A percentile compares a stretch with the other conserved stretches of the same genome.
These are phyloP conservation scores for Melocanna baccifera DNA, from an alignment of 176 grass and related monocot genomes.

Conservation along the genomic window DNA sequence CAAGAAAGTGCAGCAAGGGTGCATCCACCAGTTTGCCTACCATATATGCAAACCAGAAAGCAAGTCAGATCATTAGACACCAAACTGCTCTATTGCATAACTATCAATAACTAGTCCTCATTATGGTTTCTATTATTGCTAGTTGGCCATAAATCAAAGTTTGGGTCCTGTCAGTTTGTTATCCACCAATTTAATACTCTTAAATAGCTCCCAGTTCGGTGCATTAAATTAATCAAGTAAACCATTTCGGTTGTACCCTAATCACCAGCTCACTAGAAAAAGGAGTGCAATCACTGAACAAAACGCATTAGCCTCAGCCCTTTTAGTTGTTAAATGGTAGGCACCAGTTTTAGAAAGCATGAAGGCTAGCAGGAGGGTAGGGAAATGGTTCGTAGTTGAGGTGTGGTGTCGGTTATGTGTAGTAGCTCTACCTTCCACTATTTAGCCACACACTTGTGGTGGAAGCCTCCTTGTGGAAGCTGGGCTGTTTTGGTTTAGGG, in stretches of 20 bases:
- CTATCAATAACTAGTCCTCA: not conserved
- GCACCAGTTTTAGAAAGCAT: conserved; percentile 51
- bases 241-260: conserved; percentile 28
- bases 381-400: conserved; percentile 51
- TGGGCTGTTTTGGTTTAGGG: conserved; percentile 45
- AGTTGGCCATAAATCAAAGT: conserved; percentile 24
- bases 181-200: conserved; percentile 1
- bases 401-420: conserved; percentile 41
- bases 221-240: conserved; percentile 30
- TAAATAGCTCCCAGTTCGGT: conserved; percentile 17
- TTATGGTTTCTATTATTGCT: conserved; percentile 22
- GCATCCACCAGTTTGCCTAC: conserved; percentile 6
- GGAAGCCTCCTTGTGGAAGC: conserved; percentile 47
- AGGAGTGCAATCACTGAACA: conserved; percentile 21
- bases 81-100: conserved; percentile 36
- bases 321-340: conserved; percentile 48
- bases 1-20: not conserved
- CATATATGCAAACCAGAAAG: conserved; percentile 25
- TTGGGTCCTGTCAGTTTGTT: conserved; percentile 23
- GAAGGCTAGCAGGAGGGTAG: conserved; percentile 44
- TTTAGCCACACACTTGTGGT: conserved; percentile 52
- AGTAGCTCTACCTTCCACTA: conserved; percentile 63
- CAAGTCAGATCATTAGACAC: conserved; percentile 21
- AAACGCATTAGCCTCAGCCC: conserved; percentile 21
- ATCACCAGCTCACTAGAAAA: conserved; percentile 21